These are phyloP conservation scores for Chrysoporthe austroafricana DNA, from an alignment of 2,329 filamentous ascomycete species.

Conservation along the genomic window DNA sequence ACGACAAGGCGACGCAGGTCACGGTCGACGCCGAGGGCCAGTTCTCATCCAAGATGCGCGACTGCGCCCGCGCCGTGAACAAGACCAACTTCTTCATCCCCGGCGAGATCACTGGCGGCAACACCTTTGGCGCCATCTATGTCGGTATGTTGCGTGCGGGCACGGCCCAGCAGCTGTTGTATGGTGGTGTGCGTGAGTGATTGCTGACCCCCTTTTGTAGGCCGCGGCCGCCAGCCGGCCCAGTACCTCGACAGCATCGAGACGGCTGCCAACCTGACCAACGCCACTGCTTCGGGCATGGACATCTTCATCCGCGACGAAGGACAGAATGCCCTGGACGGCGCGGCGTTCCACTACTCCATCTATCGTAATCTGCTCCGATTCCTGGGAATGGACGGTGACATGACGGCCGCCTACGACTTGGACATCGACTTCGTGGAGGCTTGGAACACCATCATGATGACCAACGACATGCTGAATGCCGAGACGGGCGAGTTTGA, in stretches of 20 bases:
- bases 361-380: constrained; percentile 37
- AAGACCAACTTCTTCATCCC: constrained; percentile 68
- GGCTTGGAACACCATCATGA: constrained; percentile 59
- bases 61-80: constrained; percentile 57
- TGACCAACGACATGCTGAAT: constrained; percentile 64
- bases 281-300: constrained; percentile 23
- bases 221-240: constrained; percentile 53
- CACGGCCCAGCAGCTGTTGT: neutral
- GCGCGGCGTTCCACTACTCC: constrained; percentile 47
- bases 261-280: constrained; percentile 29
- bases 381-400: constrained; percentile 39
- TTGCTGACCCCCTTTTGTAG: neutral
- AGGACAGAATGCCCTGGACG: constrained; percentile 50
- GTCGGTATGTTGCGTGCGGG: constrained; percentile 44
- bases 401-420: constrained; percentile 38
- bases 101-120: constrained; percentile 66
- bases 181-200: too few species aligned
- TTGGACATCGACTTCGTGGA: constrained; percentile 45
- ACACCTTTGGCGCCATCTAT: constrained; percentile 62
- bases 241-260: constrained; percentile 29
- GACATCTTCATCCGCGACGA: constrained; percentile 59
- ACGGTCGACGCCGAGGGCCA: constrained; percentile 63
- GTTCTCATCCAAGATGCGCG: constrained; percentile 58
- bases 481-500: constrained; percentile 64
- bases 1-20: constrained; percentile 64